Conservation (phyloP, 192 early-diverging fungal genomes). For the Thamnidium elegans region DNA sequence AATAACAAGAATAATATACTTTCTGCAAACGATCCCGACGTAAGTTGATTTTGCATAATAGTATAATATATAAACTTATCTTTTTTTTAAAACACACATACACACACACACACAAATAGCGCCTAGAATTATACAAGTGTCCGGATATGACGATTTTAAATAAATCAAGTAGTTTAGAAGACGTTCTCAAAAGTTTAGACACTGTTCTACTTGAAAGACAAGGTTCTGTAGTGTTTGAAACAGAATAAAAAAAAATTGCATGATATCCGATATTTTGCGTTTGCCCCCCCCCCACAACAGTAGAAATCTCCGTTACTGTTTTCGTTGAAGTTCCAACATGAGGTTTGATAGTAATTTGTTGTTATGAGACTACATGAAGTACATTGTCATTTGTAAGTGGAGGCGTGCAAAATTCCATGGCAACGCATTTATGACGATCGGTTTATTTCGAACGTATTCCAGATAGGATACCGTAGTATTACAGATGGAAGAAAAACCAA, state of each 20-base stretch:
- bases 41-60: not conserved
- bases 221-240: not conserved
- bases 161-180: slow-evolving; percentile 2
- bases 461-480: too few species aligned
- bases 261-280: too few species aligned
- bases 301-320: too few species aligned
- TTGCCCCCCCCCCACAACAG: too few species aligned
- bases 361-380: too few species aligned
- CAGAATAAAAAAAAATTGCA: not conserved
- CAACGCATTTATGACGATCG: too few species aligned
- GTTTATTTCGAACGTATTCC: too few species aligned
- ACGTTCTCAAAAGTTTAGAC: slow-evolving; percentile 3
- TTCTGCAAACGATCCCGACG: not conserved
- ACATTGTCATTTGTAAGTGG: too few species aligned
- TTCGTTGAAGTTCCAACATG: too few species aligned
- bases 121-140: slow-evolving; percentile 8
- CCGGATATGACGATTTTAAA: slow-evolving; percentile 10
- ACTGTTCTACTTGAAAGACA: slow-evolving; percentile 19
- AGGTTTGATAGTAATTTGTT: too few species aligned
- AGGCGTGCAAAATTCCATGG: too few species aligned
- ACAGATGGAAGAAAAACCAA: too few species aligned
- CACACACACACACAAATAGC: not conserved
- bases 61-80: not conserved
- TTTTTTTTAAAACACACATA: not conserved
- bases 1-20: slow-evolving; percentile 13